A percentile compares a stretch with the other conserved stretches of the same genome.
These are phyloP conservation scores for Nakazawaea holstii DNA, from an alignment of 805 yeast genomes.

Conservation along the genomic window DNA sequence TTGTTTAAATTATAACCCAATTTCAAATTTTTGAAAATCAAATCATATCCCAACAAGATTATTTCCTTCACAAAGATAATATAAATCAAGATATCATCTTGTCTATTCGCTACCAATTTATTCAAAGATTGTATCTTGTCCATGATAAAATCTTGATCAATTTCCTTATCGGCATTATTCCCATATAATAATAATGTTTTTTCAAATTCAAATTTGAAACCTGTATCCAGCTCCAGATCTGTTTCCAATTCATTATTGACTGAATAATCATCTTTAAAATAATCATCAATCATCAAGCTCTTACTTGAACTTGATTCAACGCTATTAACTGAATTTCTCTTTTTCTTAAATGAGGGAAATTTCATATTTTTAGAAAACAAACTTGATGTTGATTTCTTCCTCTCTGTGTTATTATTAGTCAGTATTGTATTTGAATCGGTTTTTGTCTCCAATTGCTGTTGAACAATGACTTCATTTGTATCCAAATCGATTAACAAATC, in stretches of 20 bases:
- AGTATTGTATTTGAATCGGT: neutral
- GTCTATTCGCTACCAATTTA: constrained; percentile 2
- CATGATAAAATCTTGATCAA: neutral
- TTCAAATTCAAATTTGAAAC: constrained; percentile 7
- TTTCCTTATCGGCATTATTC: neutral
- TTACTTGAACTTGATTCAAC: neutral
- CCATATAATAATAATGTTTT: neutral
- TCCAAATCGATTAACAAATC: constrained; percentile 61
- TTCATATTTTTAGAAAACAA: neutral
- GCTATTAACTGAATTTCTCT: neutral
- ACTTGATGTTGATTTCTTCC: neutral
- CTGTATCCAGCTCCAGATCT: neutral
- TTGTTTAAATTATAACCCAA: constrained; percentile 4
- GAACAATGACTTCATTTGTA: constrained; percentile 30
- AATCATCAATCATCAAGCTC: neutral
- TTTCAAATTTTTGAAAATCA: constrained; percentile 1
- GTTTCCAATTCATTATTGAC: neutral
- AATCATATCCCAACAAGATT: constrained; percentile 1
- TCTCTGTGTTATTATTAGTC: neutral
- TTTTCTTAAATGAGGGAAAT: constrained; percentile 1
- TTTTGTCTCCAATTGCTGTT: neutral
- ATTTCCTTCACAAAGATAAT: neutral
- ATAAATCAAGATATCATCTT: constrained; percentile 9
- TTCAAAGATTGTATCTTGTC: neutral
- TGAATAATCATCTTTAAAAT: neutral